Conservation (phyloP, 257 asterid genomes). For the Linaria vulgaris region DNA sequence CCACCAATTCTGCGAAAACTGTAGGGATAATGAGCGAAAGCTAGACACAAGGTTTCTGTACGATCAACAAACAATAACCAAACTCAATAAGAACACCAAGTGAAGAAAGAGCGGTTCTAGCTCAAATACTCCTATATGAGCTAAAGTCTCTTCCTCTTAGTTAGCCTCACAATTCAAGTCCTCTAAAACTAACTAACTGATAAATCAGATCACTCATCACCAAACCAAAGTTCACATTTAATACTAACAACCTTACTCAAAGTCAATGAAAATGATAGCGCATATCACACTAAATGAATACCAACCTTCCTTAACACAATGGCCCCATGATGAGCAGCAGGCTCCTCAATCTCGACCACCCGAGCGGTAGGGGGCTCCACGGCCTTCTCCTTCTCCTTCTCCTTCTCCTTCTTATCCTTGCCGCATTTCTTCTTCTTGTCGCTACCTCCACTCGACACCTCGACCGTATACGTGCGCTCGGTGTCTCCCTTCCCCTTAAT, state of each 20-base stretch:
- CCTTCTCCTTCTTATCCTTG: slow-evolving; percentile 29
- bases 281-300: neutral
- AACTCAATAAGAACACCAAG: no score
- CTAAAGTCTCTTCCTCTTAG: no score
- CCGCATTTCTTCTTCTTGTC: slow-evolving; percentile 30
- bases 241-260: neutral
- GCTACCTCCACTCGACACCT: slow-evolving; percentile 44
- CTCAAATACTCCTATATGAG: no score
- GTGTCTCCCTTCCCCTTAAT: slow-evolving; percentile 49
- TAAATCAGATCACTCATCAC: no score
- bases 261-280: neutral
- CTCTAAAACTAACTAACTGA: no score
- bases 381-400: slow-evolving; percentile 37
- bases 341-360: slow-evolving; percentile 65
- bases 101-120: no score
- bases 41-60: no score
- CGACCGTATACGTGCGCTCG: slow-evolving; percentile 58
- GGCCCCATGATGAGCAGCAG: slow-evolving; percentile 56
- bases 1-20: no score
- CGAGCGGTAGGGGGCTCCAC: slow-evolving; percentile 29
- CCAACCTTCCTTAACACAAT: slow-evolving; percentile 74
- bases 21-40: no score
- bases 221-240: neutral
- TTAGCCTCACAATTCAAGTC: no score
- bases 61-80: no score